Evolutionary conservation across 768 basidiomycete species (phyloP), one percentile per base, ranked within the genome.

Genomic region (Xerocomus potaroensis): DNA sequence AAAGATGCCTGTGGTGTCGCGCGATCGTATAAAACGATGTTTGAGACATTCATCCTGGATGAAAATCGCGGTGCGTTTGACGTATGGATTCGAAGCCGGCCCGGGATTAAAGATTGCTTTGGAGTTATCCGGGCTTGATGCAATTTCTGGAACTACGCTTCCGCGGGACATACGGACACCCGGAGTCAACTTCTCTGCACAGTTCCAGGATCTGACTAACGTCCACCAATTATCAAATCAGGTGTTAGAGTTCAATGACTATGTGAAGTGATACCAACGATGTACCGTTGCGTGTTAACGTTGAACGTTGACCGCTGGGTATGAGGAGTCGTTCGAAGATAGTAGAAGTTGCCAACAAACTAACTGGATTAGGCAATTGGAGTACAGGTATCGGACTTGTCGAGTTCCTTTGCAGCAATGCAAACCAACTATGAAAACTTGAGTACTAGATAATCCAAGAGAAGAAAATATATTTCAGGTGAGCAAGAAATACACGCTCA

Each of bases 21-120:
- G 74, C 14, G 83, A 81, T 14, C 93, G 83, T 44, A 93, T 90
- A 58, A 82, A 95, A 39, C 71, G 76, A 59, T 91, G 89, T 48
- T 79, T 70, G 15, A 81, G 72, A 60, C 89, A 90, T 14, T 79
- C 77, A 47, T 86, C 81, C 65, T 91, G 90, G 11, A 90, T 60
- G 53, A 71, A 75, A 34, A 79, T 53, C 15, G 57, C 49, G 2
- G 59, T 64, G 38, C 54, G n/a, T n/a, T n/a, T n/a, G n/a, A n/a
- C n/a, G n/a, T n/a, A n/a, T n/a, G n/a, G n/a, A 16, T 23, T 31
- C 19, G 34, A 18, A 33, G 27, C 19, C 7, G 34, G 14, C 15
- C 19, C 18, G 7, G 26, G 22, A 14, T 3, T 26, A 21, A 22
- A 30, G 37, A 23, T 26, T 4, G 30, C 12, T n/a, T n/a, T n/a